These are phyloP conservation scores for Torulaspora franciscae DNA, from an alignment of 805 yeast species.

Conservation along the genomic window DNA sequence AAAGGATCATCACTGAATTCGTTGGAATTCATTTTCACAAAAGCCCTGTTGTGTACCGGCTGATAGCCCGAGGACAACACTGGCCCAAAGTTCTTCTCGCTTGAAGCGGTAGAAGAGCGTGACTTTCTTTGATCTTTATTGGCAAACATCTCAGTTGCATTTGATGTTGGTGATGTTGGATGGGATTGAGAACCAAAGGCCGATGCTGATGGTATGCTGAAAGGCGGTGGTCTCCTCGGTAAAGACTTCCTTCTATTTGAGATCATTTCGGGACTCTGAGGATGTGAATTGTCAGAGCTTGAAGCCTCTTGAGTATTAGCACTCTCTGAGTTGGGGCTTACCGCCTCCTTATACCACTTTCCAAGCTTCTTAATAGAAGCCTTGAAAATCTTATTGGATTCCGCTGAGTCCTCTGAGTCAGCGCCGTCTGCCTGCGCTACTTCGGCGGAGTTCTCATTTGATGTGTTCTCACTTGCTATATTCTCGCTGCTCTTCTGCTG, in stretches of 20 bases:
- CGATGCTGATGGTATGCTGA: slow-evolving; percentile 4
- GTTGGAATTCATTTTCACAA: slow-evolving; percentile 9
- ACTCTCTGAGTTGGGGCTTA: slow-evolving; percentile 10
- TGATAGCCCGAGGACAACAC: slow-evolving; percentile 4
- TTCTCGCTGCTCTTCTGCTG: slow-evolving; percentile 26
- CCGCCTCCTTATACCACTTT: slow-evolving; percentile 53
- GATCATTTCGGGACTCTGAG: slow-evolving; percentile 28
- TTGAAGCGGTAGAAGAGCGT: slow-evolving; percentile 16
- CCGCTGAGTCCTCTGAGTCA: slow-evolving; percentile 25
- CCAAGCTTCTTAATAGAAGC: slow-evolving; percentile 56
- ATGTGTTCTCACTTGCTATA: slow-evolving; percentile 23
- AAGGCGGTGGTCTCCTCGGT: slow-evolving; percentile 19
- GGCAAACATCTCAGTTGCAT: slow-evolving; percentile 32
- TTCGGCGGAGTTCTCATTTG: slow-evolving; percentile 24
- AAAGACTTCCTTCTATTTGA: slow-evolving; percentile 31
- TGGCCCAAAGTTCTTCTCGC: slow-evolving; percentile 6
- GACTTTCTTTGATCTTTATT: slow-evolving; percentile 23
- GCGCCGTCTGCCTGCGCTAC: slow-evolving; percentile 8
- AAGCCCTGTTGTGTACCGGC: slow-evolving; percentile 7
- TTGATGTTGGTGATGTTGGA: slow-evolving; percentile 12
- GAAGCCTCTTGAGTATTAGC: slow-evolving; percentile 1
- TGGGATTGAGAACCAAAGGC: slow-evolving; percentile 4
- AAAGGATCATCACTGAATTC: slow-evolving; percentile 11
- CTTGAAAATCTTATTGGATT: slow-evolving; percentile 39
- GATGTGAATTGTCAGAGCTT: slow-evolving; percentile 3